Percentiles rank a stretch among this genome's conserved stretches.
Conservation (phyloP, 2,329 filamentous ascomycete species). For the Colletotrichum incanum region DNA sequence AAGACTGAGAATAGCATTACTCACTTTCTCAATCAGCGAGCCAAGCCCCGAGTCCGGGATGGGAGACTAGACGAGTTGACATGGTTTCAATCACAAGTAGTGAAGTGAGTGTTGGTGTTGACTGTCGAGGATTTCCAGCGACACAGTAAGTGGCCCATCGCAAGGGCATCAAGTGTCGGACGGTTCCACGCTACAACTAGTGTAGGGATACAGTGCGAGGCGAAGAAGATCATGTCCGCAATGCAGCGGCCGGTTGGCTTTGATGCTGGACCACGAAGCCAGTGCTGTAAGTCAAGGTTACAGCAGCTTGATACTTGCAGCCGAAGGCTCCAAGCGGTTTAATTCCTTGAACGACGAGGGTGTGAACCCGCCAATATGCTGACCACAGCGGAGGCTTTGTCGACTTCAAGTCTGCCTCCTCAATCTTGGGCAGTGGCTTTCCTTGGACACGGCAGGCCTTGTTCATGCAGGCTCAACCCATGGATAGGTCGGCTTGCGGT, state of each 20-base stretch:
- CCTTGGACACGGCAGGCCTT: slow-evolving; percentile 8
- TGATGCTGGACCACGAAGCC: neutral
- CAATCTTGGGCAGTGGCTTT: slow-evolving; percentile 4
- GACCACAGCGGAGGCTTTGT: neutral
- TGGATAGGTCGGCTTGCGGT: neutral
- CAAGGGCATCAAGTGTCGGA: neutral
- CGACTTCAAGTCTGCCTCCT: neutral
- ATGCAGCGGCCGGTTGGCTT: neutral
- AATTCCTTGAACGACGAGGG: slow-evolving; percentile 5
- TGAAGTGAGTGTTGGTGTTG: slow-evolving; percentile 5
- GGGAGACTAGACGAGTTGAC: neutral
- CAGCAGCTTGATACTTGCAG: slow-evolving; percentile 25
- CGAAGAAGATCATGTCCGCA: neutral
- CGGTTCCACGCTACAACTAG: neutral
- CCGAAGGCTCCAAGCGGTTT: slow-evolving; percentile 8
- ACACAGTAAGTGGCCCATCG: slow-evolving; percentile 1
- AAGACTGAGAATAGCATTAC: slow-evolving; percentile 9
- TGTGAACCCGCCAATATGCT: slow-evolving; percentile 6
- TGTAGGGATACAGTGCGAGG: neutral
- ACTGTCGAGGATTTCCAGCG: slow-evolving; percentile 4
- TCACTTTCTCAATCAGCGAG: neutral
- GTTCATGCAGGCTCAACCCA: neutral
- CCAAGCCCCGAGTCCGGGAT: neutral
- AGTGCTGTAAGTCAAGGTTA: slow-evolving; percentile 20
- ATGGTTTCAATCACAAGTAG: neutral